Conservation (phyloP, 163 green algal genomes). For the Scenedesmus sp. region DNA sequence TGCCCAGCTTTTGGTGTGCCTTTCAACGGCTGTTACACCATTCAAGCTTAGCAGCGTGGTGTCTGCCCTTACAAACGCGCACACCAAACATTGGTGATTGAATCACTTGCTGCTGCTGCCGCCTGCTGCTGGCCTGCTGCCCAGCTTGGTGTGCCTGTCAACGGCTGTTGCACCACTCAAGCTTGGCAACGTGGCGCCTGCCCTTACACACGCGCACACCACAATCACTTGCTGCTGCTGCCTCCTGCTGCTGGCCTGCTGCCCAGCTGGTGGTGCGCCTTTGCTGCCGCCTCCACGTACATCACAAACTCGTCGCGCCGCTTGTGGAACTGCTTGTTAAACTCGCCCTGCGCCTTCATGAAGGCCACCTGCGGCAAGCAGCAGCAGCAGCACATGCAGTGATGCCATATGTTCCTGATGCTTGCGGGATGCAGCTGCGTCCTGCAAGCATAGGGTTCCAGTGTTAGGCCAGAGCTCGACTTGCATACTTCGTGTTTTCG, state of each 20-base stretch:
- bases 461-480: too few relatives aligned
- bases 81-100: too few relatives aligned
- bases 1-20: conserved; percentile 49
- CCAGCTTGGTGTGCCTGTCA: background rate
- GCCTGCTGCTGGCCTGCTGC: too few relatives aligned
- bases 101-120: too few relatives aligned
- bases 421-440: too few relatives aligned
- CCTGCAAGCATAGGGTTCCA: too few relatives aligned
- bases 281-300: conserved; percentile 67
- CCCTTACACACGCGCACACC: too few relatives aligned
- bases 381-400: background rate
- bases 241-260: background rate
- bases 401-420: too few relatives aligned
- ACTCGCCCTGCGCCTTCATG: conserved; percentile 64
- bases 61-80: too few relatives aligned
- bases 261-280: conserved; percentile 56
- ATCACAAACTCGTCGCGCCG: conserved; percentile 69
- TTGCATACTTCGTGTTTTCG: too few relatives aligned
- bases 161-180: background rate
- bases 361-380: conserved; percentile 55
- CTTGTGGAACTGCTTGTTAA: conserved; percentile 64
- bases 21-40: background rate
- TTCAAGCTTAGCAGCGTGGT: too few relatives aligned
- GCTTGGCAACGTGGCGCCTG: too few relatives aligned
- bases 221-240: conserved; percentile 29